Evolutionary conservation across 371 early-diverging fungal species (phyloP).

Genomic region (Smittium culicis): DNA sequence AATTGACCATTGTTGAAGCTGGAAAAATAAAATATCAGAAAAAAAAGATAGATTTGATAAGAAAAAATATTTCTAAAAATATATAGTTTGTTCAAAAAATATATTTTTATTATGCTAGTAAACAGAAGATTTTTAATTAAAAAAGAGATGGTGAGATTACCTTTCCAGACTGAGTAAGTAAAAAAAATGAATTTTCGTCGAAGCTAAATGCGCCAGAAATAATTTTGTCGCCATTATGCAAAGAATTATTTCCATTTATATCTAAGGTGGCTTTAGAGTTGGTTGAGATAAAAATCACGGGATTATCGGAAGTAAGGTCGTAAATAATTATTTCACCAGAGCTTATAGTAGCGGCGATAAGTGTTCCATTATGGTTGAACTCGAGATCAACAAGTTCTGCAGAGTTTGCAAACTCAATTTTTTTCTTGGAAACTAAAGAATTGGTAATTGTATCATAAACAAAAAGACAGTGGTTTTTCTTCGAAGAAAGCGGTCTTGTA

Average conservation of each 20-base stretch:
- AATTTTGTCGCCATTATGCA: not conserved
- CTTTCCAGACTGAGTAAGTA: constrained; percentile 22
- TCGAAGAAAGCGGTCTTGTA: not conserved
- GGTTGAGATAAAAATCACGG: constrained; percentile 13
- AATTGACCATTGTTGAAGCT: constrained; percentile 9
- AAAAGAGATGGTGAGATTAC: constrained; percentile 16
- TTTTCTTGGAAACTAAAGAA: not conserved
- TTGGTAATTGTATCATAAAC: not conserved
- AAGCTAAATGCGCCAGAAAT: constrained; percentile 17
- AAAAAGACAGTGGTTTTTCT: constrained; percentile 5
- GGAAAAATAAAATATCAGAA: not conserved
- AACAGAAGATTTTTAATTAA: not conserved
- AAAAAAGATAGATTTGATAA: not conserved
- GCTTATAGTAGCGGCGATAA: constrained; percentile 21
- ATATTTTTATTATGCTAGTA: not conserved
- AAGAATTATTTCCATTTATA: not conserved
- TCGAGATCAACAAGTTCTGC: constrained; percentile 21
- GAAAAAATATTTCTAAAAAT: not conserved
- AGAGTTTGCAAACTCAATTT: not conserved
- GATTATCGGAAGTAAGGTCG: constrained; percentile 23
- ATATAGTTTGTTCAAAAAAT: not conserved
- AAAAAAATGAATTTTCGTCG: constrained; percentile 24
- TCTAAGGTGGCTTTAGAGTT: not conserved
- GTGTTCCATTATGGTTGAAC: constrained; percentile 29
- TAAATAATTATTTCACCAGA: constrained; percentile 20